Evolutionary conservation across 805 yeast species (phyloP).

Genomic region (Yarrowia divulgata): DNA sequence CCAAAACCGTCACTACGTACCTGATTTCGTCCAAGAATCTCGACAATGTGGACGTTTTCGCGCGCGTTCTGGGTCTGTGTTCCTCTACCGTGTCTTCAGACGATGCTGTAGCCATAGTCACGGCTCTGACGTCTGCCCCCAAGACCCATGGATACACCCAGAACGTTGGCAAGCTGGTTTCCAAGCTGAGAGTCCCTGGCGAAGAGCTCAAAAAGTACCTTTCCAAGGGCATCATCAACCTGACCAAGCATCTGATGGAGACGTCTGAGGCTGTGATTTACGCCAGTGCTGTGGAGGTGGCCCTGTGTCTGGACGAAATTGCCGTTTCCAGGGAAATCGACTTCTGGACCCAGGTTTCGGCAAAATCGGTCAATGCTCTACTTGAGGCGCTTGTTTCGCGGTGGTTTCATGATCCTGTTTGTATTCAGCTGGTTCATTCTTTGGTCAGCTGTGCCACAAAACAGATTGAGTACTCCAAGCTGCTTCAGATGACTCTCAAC

Average conservation of each 20-base stretch:
- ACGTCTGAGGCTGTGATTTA: not conserved
- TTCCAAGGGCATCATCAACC: constrained; percentile 28
- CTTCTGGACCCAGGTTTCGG: constrained; percentile 43
- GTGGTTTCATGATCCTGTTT: constrained; percentile 56
- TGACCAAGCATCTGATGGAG: constrained; percentile 38
- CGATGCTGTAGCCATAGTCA: not conserved
- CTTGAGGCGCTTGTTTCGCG: constrained; percentile 48
- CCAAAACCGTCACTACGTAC: constrained; percentile 7
- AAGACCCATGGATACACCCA: constrained; percentile 33
- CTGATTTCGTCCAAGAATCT: not conserved
- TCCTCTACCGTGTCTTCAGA: not conserved
- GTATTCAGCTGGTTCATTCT: constrained; percentile 58
- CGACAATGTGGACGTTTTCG: not conserved
- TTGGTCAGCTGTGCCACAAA: constrained; percentile 53
- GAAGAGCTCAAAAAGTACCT: constrained; percentile 15
- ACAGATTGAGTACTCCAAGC: constrained; percentile 55
- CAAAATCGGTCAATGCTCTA: constrained; percentile 47
- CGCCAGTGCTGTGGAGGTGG: constrained; percentile 4
- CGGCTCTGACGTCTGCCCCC: constrained; percentile 15
- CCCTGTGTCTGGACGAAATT: constrained; percentile 14
- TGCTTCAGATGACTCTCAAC: constrained; percentile 69
- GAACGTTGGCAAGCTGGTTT: constrained; percentile 15
- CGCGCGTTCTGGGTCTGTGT: constrained; percentile 9
- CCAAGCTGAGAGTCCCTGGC: not conserved
- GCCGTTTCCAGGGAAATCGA: constrained; percentile 5